Percentiles rank a stretch among this genome's conserved stretches.
Evolutionary conservation across 768 basidiomycete genomes (phyloP).

Genomic region (Leccinellum luteum): DNA sequence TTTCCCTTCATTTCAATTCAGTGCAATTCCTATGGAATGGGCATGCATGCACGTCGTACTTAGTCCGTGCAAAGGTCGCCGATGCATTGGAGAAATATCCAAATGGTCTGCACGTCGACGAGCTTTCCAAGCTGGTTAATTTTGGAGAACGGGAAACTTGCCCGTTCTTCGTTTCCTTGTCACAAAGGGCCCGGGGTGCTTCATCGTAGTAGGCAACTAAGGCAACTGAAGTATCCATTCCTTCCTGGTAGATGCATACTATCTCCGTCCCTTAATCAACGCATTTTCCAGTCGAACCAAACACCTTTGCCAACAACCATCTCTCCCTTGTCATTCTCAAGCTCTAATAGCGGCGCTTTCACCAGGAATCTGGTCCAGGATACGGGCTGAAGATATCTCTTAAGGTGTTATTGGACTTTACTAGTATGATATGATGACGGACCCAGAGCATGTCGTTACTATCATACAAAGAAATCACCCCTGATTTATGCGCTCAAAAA

Average conservation of each 20-base stretch:
- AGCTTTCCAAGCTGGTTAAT: not conserved
- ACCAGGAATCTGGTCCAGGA: no score
- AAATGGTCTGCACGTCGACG: not conserved
- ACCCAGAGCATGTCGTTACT: conserved; percentile 23
- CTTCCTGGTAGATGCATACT: not conserved
- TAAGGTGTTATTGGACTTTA: conserved; percentile 19
- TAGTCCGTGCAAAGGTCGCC: no score
- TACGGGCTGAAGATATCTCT: conserved; percentile 10
- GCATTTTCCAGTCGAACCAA: conserved; percentile 12
- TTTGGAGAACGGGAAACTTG: not conserved
- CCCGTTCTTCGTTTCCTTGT: conserved; percentile 32
- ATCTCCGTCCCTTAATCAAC: not conserved
- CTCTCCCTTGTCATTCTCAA: conserved; percentile 28
- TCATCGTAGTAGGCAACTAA: no score
- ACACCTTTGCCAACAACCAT: conserved; percentile 27
- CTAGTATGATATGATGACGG: conserved; percentile 25
- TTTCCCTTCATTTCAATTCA: no score
- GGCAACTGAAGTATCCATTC: conserved; percentile 12
- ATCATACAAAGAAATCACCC: conserved; percentile 20
- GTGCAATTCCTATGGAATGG: no score
- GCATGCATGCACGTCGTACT: no score
- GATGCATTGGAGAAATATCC: no score
- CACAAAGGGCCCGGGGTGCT: conserved; percentile 28
- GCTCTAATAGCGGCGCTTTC: conserved; percentile 6
- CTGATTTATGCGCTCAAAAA: conserved; percentile 20